Conservation (phyloP, 2,329 filamentous ascomycete genomes). For the Claviceps humidiphila region DNA sequence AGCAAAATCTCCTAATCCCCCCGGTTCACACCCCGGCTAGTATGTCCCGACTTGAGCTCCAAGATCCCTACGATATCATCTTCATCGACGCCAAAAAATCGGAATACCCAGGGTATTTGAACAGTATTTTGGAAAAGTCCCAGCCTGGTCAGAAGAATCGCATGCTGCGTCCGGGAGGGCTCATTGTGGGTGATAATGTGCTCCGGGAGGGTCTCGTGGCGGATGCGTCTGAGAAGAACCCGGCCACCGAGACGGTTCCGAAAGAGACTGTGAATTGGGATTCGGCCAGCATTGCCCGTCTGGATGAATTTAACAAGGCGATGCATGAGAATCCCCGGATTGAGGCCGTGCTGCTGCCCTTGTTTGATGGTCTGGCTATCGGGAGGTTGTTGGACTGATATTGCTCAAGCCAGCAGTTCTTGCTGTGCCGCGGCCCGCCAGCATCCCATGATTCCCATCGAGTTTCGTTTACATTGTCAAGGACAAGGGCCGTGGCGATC, state of each 20-base stretch:
- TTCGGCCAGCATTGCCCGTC: neutral
- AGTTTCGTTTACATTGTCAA: neutral
- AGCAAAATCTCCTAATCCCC: neutral
- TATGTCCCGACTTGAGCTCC: slow-evolving; percentile 16
- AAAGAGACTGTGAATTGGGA: slow-evolving; percentile 3
- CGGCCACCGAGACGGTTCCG: slow-evolving; percentile 2
- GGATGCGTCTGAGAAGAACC: slow-evolving; percentile 9
- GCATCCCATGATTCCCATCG: neutral
- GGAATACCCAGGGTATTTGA: slow-evolving; percentile 35
- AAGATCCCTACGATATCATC: slow-evolving; percentile 35
- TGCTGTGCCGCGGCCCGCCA: neutral
- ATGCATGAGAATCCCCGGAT: neutral
- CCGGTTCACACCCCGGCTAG: slow-evolving; percentile 5
- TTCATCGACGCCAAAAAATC: slow-evolving; percentile 42
- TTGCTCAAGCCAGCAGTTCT: too few relatives aligned
- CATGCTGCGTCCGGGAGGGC: slow-evolving; percentile 33
- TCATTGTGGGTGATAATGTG: slow-evolving; percentile 43
- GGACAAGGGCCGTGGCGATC: too few relatives aligned
- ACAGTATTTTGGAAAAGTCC: slow-evolving; percentile 30
- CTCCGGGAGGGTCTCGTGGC: slow-evolving; percentile 36
- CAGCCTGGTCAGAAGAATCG: slow-evolving; percentile 21
- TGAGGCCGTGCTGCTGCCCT: slow-evolving; percentile 3
- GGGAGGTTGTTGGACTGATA: slow-evolving; percentile 3
- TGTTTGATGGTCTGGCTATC: slow-evolving; percentile 3
- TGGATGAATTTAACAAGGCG: slow-evolving; percentile 5